Conservation (phyloP, 2,329 filamentous ascomycete genomes). For the Hypoxylon sp. region DNA sequence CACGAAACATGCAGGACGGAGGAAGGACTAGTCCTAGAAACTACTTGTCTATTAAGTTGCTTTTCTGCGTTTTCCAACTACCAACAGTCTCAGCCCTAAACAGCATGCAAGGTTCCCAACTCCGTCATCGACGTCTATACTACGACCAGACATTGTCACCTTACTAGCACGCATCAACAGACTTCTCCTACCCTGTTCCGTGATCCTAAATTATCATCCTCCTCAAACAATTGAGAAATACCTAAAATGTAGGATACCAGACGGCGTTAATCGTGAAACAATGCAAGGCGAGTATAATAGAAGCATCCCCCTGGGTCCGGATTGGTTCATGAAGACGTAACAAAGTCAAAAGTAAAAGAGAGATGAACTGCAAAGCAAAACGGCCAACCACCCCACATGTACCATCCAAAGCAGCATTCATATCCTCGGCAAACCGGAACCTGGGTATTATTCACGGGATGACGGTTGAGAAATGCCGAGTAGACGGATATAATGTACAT, state of each 20-base stretch:
- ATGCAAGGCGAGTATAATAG: constrained; percentile 18
- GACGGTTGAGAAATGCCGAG: constrained; percentile 38
- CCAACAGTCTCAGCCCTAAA: constrained; percentile 13
- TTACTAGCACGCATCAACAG: constrained; percentile 10
- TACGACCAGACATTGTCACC: constrained; percentile 5
- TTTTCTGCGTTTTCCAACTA: constrained; percentile 26
- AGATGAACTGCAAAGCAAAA: constrained; percentile 19
- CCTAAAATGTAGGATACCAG: constrained; percentile 23
- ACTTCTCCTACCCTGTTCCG: constrained; percentile 9
- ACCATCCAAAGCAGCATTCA: constrained; percentile 25
- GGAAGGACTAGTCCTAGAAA: constrained; percentile 5
- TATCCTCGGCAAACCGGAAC: constrained; percentile 12
- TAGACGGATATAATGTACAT: constrained; percentile 49
- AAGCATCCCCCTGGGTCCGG: constrained; percentile 15
- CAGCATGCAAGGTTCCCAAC: constrained; percentile 32
- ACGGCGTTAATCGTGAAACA: constrained; percentile 22
- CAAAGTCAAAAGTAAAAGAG: constrained; percentile 13
- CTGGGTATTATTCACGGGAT: constrained; percentile 14
- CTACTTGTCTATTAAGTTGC: constrained; percentile 33
- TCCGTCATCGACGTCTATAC: constrained; percentile 10
- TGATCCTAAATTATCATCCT: constrained; percentile 19
- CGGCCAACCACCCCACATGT: constrained; percentile 25
- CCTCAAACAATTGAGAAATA: constrained; percentile 17
- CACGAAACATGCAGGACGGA: background rate
- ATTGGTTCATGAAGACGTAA: constrained; percentile 26